Evolutionary conservation across 1,284 basidiomycete genomes (phyloP).

Genomic region (Gymnopus androsaceus): DNA sequence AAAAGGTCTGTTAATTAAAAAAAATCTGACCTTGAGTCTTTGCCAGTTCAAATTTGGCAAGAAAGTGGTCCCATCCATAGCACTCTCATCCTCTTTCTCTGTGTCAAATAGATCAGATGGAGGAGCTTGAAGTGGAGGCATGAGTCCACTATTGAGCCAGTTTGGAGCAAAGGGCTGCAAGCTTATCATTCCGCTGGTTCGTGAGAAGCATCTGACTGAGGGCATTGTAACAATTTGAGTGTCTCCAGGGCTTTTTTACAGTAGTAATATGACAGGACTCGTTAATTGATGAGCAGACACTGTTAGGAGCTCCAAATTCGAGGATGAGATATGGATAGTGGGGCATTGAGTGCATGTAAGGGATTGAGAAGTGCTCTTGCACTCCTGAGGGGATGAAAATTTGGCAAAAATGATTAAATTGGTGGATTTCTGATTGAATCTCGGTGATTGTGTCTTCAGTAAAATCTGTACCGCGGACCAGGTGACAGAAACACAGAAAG

Average conservation of each 20-base stretch:
- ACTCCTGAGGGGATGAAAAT: constrained; percentile 18
- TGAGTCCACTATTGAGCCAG: too few relatives aligned
- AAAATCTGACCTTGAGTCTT: not conserved
- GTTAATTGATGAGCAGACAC: constrained; percentile 10
- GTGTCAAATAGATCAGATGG: constrained; percentile 1
- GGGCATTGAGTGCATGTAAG: constrained; percentile 18
- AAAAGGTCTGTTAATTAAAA: not conserved
- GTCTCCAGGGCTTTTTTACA: constrained; percentile 30
- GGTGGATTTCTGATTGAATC: constrained; percentile 23
- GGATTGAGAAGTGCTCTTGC: constrained; percentile 15
- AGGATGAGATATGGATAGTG: constrained; percentile 3
- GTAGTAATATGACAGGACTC: constrained; percentile 21
- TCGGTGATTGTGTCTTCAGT: constrained; percentile 20
- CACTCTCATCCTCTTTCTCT: not conserved
- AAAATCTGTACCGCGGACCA: constrained; percentile 26
- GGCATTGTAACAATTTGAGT: too few relatives aligned
- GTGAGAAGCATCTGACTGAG: too few relatives aligned
- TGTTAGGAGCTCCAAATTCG: constrained; percentile 21
- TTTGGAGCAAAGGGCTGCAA: too few relatives aligned
- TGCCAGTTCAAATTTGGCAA: constrained; percentile 1
- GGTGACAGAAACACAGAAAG: constrained; percentile 36
- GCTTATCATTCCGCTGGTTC: too few relatives aligned
- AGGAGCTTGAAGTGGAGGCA: too few relatives aligned
- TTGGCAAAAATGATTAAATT: constrained; percentile 19
- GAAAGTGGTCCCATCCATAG: not conserved